These are phyloP conservation scores for Globisporangium paroecandrum DNA, from an alignment of 352 stramenopile species.

Conservation along the genomic window DNA sequence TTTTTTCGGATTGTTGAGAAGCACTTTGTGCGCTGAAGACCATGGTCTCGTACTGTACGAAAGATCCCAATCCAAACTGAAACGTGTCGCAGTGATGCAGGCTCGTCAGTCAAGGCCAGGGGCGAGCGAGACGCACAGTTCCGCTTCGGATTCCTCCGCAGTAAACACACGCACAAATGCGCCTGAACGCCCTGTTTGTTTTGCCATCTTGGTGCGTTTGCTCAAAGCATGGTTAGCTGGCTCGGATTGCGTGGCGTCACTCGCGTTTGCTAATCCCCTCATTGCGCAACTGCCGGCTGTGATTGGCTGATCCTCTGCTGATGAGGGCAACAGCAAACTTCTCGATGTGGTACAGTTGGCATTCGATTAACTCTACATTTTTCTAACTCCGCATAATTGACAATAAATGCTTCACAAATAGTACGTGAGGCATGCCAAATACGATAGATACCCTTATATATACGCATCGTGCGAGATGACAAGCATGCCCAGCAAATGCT, in stretches of 20 bases:
- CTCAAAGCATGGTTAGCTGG: not conserved
- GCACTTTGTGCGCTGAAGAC: not conserved
- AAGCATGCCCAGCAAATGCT: no score
- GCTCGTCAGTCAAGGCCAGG: not conserved
- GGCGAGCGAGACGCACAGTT: not conserved
- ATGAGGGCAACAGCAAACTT: not conserved
- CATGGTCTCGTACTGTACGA: not conserved
- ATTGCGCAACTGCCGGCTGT: not conserved
- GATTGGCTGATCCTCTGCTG: conserved; percentile 2
- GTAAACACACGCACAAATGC: not conserved
- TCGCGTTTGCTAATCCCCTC: not conserved
- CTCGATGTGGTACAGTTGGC: not conserved
- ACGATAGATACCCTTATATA: not conserved
- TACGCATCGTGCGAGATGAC: not conserved
- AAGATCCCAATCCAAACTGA: not conserved
- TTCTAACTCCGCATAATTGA: not conserved
- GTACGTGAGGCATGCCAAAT: not conserved
- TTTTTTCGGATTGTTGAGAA: not conserved
- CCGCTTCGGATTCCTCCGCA: not conserved
- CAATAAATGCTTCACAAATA: not conserved
- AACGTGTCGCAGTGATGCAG: not conserved
- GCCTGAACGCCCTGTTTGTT: not conserved
- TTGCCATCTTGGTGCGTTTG: not conserved
- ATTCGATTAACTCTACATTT: not conserved
- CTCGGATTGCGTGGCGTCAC: not conserved